Percentiles rank a stretch among this genome's conserved stretches.
phyloP scores from a whole-genome alignment of 169 alveolate genomes.

The Plasmodium cynomolgi region DNA sequence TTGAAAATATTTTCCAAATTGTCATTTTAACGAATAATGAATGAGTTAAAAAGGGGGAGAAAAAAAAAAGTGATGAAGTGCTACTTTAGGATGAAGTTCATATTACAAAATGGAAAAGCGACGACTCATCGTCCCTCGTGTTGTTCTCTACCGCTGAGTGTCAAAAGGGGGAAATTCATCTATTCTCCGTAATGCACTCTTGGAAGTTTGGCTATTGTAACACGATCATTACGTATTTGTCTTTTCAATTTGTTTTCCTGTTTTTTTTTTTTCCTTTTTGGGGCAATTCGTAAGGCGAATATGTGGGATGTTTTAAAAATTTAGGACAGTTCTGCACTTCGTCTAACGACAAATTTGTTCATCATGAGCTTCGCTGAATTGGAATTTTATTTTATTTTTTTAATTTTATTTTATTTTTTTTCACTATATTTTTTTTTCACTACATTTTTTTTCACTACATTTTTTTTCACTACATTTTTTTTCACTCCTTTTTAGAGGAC shows the following conservation, averaged over 20 bases:
- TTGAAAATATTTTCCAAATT: background rate
- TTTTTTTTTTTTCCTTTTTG: background rate
- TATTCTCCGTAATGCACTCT: background rate
- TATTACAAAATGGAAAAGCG: background rate
- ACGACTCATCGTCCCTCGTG: background rate
- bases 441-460: background rate
- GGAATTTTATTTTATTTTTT: background rate
- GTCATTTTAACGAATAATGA: constrained; percentile 9
- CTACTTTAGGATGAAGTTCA: background rate
- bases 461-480: too few relatives aligned
- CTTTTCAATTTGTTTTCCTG: background rate
- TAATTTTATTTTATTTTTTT: background rate
- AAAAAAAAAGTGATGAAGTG: background rate
- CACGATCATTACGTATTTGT: background rate
- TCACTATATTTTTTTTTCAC: background rate
- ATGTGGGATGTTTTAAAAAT: background rate
- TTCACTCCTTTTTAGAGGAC: background rate
- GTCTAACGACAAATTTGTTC: background rate
- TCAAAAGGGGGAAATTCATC: background rate
- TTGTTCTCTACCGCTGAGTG: background rate
- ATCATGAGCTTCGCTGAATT: background rate
- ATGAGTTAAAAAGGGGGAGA: background rate
- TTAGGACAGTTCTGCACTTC: background rate
- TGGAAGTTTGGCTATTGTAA: background rate
- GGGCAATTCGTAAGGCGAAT: background rate